These are phyloP conservation scores for Botryotinia globosa DNA, from an alignment of 2,329 filamentous ascomycete species.

Conservation along the genomic window DNA sequence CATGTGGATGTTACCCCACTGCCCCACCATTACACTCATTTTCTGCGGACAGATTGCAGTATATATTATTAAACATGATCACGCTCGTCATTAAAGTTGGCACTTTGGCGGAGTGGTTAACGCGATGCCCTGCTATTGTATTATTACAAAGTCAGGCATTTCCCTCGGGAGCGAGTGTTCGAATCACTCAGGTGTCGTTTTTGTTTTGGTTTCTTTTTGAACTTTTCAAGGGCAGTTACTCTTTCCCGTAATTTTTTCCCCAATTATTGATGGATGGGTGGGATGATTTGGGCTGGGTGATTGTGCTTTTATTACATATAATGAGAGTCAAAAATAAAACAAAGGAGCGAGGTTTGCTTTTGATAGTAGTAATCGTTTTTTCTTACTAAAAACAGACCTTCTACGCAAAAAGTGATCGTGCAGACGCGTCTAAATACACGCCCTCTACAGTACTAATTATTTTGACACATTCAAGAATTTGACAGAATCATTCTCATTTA, in stretches of 20 bases:
- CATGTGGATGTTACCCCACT: not conserved
- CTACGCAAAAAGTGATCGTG: not conserved
- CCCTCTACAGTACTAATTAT: not conserved
- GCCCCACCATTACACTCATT: not conserved
- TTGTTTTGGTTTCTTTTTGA: not conserved
- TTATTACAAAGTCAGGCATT: not conserved
- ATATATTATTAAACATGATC: fast-evolving
- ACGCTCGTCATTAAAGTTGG: fast-evolving
- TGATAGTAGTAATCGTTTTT: not conserved
- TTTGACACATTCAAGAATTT: not conserved
- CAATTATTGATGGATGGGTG: not conserved
- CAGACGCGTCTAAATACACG: not conserved
- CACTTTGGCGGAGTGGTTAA: constrained; percentile 1
- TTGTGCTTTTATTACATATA: not conserved
- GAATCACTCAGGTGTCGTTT: not conserved
- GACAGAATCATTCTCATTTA: not conserved
- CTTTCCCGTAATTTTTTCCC: not conserved
- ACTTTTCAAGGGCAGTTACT: not conserved
- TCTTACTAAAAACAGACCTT: not conserved
- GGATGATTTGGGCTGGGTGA: too few species aligned
- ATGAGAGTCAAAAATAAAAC: not conserved
- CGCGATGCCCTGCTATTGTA: constrained; percentile 1
- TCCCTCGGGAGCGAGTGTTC: not conserved
- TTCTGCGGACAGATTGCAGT: fast-evolving
- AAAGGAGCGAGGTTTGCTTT: not conserved